Evolutionary conservation across 768 basidiomycete genomes (phyloP).

Genomic region (Podaxis sp.): DNA sequence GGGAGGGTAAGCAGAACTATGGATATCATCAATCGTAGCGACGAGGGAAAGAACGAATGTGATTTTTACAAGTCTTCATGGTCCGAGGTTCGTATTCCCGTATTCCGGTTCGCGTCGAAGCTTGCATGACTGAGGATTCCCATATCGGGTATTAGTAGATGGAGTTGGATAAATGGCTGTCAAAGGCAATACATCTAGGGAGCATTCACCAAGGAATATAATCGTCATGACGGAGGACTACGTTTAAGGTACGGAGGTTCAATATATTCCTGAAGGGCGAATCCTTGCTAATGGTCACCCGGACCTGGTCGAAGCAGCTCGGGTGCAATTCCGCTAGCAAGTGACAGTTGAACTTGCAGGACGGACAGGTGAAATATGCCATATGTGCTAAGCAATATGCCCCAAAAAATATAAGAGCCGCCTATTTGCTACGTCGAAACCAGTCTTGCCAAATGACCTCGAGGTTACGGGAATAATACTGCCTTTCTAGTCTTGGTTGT

Average conservation of each 20-base stretch:
- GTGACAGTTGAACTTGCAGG: background rate
- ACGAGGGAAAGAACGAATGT: background rate
- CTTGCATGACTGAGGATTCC: background rate
- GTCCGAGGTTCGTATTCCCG: background rate
- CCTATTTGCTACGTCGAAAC: background rate
- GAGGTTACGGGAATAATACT: slow-evolving; percentile 11
- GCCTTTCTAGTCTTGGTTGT: slow-evolving; percentile 4
- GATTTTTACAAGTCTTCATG: background rate
- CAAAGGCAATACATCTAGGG: background rate
- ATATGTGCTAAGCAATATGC: slow-evolving; percentile 6
- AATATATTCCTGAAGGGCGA: background rate
- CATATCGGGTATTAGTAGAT: background rate
- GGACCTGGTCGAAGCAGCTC: background rate
- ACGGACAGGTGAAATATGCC: background rate
- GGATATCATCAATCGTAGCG: background rate
- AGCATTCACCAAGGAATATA: background rate
- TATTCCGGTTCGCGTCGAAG: background rate
- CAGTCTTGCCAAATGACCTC: background rate
- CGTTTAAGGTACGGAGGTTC: background rate
- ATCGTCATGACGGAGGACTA: background rate
- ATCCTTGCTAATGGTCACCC: background rate
- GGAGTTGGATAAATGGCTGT: background rate
- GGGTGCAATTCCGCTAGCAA: background rate
- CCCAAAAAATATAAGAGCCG: background rate
- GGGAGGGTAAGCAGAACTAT: background rate